Evolutionary conservation across 1,284 basidiomycete genomes (phyloP).

Genomic region (Pseudomicrostroma phylloplanum): DNA sequence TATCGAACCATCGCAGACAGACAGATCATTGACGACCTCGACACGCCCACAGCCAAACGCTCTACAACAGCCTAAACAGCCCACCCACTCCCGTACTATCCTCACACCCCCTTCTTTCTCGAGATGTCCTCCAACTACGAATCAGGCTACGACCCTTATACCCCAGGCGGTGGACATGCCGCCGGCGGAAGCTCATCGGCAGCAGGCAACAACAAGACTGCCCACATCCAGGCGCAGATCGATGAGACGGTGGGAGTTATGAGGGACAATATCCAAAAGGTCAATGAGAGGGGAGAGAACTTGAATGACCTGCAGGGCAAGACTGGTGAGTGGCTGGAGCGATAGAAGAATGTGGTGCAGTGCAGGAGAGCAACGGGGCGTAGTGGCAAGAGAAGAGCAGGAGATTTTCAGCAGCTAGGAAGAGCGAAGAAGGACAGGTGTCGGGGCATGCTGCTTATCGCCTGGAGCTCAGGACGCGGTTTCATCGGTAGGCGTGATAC

Average conservation of each 20-base stretch:
- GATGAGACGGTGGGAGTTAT: conserved; percentile 64
- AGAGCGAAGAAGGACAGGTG: no score
- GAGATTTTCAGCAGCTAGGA: not conserved
- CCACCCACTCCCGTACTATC: not conserved
- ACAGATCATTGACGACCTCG: no score
- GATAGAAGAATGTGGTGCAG: not conserved
- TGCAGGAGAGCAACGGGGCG: not conserved
- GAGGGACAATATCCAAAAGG: conserved; percentile 81
- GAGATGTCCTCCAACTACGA: conserved; percentile 6
- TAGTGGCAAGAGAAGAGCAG: not conserved
- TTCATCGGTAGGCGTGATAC: no score
- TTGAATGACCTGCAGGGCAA: conserved; percentile 93
- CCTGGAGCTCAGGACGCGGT: no score
- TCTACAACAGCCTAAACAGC: not conserved
- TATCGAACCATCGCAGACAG: not conserved
- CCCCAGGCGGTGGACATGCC: not conserved
- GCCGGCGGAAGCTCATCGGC: not conserved
- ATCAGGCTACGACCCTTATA: conserved; percentile 7
- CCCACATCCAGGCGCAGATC: conserved; percentile 4
- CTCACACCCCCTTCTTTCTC: not conserved
- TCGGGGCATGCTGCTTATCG: no score
- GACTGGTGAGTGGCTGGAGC: conserved; percentile 69
- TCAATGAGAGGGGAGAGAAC: conserved; percentile 88
- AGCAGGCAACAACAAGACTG: conserved; percentile 5
- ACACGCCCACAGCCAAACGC: no score